phyloP scores from a whole-genome alignment of 257 asterid species.

The Forsythia viridissima region DNA sequence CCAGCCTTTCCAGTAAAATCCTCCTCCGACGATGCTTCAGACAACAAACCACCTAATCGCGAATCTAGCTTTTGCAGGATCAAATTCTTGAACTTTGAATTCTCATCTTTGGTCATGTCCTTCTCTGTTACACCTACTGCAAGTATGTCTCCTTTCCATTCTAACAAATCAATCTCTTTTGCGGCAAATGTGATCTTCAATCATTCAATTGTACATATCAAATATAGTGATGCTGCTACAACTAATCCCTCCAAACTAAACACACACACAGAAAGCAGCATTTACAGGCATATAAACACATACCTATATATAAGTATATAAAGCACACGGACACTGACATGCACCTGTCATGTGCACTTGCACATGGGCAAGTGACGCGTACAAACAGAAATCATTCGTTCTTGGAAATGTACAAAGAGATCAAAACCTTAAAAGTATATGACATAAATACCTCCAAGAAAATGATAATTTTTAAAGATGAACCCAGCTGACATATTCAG shows the following conservation, averaged over 20 bases:
- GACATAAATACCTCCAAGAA: neutral
- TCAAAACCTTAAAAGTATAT: neutral
- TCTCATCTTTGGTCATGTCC: constrained; percentile 79
- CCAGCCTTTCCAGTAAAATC: constrained; percentile 91
- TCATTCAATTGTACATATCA: constrained; percentile 13
- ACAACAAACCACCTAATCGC: constrained; percentile 68
- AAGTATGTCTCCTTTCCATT: constrained; percentile 98
- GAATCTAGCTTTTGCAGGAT: constrained; percentile 75
- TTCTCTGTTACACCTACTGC: constrained; percentile 86
- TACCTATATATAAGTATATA: no score
- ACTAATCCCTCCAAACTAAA: neutral
- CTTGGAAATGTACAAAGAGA: neutral
- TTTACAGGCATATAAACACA: neutral
- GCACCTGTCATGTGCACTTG: neutral
- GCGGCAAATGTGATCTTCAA: constrained; percentile 76
- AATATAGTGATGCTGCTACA: constrained; percentile 14
- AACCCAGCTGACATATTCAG: neutral
- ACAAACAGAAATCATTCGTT: neutral
- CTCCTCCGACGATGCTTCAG: constrained; percentile 82
- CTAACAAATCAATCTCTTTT: constrained; percentile 77
- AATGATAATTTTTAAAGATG: neutral
- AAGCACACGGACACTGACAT: neutral
- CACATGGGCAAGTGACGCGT: neutral
- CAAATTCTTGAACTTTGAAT: constrained; percentile 66
- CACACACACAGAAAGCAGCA: neutral